Conservation (phyloP, 2,329 filamentous ascomycete genomes). For the Arthrobotrys sinensis region DNA sequence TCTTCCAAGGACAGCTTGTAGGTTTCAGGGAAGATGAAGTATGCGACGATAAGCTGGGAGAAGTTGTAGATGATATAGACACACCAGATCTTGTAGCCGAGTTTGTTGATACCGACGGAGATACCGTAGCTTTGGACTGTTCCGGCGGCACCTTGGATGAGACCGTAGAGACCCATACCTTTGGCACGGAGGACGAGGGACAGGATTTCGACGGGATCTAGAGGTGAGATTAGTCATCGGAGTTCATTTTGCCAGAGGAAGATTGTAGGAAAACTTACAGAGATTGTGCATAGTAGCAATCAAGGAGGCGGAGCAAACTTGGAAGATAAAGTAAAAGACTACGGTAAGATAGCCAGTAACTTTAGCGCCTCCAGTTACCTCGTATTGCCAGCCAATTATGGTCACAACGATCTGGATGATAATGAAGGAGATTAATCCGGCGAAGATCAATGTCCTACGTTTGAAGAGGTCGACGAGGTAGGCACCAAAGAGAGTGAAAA, state of each 20-base stretch:
- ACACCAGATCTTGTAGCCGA: conserved; percentile 72
- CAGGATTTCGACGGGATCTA: conserved; percentile 69
- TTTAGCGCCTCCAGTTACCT: conserved; percentile 63
- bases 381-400: conserved; percentile 71
- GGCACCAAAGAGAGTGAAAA: conserved; percentile 69
- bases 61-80: conserved; percentile 72
- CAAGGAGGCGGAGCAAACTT: conserved; percentile 69
- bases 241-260: background rate
- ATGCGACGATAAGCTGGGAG: conserved; percentile 70
- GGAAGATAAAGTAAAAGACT: conserved; percentile 71
- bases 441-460: conserved; percentile 69
- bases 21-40: conserved; percentile 73
- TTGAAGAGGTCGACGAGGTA: conserved; percentile 69
- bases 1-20: conserved; percentile 72
- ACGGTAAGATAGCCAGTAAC: conserved; percentile 69
- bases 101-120: conserved; percentile 69
- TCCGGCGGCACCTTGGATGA: conserved; percentile 69
- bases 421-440: conserved; percentile 69
- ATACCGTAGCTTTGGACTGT: conserved; percentile 70
- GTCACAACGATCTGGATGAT: conserved; percentile 69
- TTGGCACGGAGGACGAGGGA: conserved; percentile 69
- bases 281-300: conserved; percentile 71
- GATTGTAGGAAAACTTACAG: conserved; percentile 61
- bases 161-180: conserved; percentile 69
- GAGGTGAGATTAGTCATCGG: conserved; percentile 22